A percentile compares a stretch with the other conserved stretches of the same genome.
phyloP scores from a whole-genome alignment of 768 basidiomycete genomes.

The Pleurotus sapidus region DNA sequence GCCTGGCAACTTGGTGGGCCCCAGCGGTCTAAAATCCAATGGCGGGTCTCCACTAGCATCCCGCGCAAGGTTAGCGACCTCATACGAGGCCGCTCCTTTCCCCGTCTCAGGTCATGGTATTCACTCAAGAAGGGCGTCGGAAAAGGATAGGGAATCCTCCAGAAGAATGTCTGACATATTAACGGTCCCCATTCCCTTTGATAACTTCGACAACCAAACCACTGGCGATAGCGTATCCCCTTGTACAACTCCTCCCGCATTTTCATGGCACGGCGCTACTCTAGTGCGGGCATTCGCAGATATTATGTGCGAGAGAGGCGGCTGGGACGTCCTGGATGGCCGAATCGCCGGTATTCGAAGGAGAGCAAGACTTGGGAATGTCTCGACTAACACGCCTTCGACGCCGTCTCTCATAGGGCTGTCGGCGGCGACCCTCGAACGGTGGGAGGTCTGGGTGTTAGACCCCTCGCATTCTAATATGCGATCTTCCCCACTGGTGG shows the following conservation, averaged over 20 bases:
- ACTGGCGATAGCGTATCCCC: slow-evolving; percentile 24
- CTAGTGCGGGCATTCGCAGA: slow-evolving; percentile 48
- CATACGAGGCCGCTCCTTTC: slow-evolving; percentile 54
- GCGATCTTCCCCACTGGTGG: slow-evolving; percentile 49
- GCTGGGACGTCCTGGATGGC: slow-evolving; percentile 66
- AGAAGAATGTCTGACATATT: slow-evolving; percentile 48
- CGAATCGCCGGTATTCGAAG: slow-evolving; percentile 69
- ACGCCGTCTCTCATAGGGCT: slow-evolving; percentile 38
- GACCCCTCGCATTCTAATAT: slow-evolving; percentile 50
- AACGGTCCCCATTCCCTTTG: slow-evolving; percentile 41
- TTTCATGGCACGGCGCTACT: slow-evolving; percentile 54
- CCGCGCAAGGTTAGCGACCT: slow-evolving; percentile 47
- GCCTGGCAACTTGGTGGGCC: not conserved
- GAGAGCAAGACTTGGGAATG: slow-evolving; percentile 25
- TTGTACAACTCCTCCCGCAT: slow-evolving; percentile 30
- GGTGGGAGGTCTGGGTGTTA: slow-evolving; percentile 85
- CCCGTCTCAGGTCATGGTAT: slow-evolving; percentile 81
- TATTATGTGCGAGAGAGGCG: slow-evolving; percentile 68
- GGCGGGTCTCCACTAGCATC: slow-evolving; percentile 45
- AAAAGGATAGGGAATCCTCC: slow-evolving; percentile 67
- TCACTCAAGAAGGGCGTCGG: slow-evolving; percentile 69
- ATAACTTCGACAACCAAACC: slow-evolving; percentile 31
- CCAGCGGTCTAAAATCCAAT: slow-evolving; percentile 20
- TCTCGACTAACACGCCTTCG: slow-evolving; percentile 5
- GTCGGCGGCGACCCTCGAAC: slow-evolving; percentile 61